Percentiles rank a stretch among this genome's conserved stretches.
Conservation (phyloP, 106 monocot species). For the Allium cepa region DNA sequence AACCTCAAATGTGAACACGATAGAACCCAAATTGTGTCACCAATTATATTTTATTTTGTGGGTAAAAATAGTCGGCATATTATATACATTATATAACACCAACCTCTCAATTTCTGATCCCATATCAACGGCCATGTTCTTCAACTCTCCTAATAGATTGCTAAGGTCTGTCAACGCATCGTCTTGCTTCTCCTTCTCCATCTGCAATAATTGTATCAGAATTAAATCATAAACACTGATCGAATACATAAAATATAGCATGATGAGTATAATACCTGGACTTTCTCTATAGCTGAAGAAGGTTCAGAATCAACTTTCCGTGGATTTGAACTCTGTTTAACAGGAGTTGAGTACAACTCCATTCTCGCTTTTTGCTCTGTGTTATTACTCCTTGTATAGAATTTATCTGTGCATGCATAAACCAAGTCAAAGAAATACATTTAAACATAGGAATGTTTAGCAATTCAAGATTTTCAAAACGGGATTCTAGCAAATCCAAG, state of each 20-base stretch:
- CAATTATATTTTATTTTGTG: no score
- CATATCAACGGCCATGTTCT: constrained; percentile 80
- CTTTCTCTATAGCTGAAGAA: constrained; percentile 22
- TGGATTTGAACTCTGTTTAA: constrained; percentile 13
- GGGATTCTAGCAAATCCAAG: no score
- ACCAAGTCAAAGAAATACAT: no score
- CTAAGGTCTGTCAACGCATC: constrained; percentile 56
- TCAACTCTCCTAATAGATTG: constrained; percentile 54
- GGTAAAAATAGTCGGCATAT: no score
- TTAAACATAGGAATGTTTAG: no score
- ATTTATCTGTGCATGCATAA: constrained; percentile 16
- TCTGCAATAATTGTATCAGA: constrained; percentile 12
- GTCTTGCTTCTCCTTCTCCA: constrained; percentile 81
- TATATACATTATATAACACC: no score
- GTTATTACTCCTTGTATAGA: constrained; percentile 27
- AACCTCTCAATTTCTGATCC: constrained; percentile 63
- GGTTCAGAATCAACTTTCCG: constrained; percentile 18
- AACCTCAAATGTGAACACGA: no score
- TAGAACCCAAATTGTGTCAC: no score
- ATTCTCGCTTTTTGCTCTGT: constrained; percentile 26
- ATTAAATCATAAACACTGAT: no score
- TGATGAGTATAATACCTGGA: constrained; percentile 13
- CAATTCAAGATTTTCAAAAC: no score
- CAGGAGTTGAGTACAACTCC: constrained; percentile 19
- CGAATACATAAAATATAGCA: no score